Conservation (phyloP, 345 rosid species). For the Crucihimalaya himalaica region DNA sequence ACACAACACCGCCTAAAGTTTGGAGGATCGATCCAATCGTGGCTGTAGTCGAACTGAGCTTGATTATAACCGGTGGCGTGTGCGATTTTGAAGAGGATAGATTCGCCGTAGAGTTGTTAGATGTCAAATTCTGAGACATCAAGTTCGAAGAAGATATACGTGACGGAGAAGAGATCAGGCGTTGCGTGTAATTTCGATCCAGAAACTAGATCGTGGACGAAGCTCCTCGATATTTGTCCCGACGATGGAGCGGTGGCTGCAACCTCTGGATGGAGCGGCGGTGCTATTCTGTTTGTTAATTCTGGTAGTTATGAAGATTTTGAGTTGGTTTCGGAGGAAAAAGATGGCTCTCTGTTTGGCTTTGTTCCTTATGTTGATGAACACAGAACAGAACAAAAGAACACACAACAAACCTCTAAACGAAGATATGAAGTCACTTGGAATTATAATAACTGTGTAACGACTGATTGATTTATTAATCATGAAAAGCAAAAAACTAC, state of each 20-base stretch:
- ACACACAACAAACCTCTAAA: no score
- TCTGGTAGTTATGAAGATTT: slow-evolving; percentile 52
- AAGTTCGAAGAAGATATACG: slow-evolving; percentile 42
- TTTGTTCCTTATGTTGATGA: slow-evolving; percentile 83
- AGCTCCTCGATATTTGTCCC: slow-evolving; percentile 50
- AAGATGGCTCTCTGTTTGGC: slow-evolving; percentile 53
- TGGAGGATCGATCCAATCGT: slow-evolving; percentile 80
- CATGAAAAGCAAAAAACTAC: no score
- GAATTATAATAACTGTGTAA: no score
- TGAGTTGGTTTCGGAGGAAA: slow-evolving; percentile 71
- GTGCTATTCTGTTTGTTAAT: slow-evolving; percentile 41
- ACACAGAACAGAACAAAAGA: no score
- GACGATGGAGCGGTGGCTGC: slow-evolving; percentile 38
- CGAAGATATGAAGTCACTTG: no score
- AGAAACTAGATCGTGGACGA: slow-evolving; percentile 52
- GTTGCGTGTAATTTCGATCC: slow-evolving; percentile 52
- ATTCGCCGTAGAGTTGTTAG: slow-evolving; percentile 63
- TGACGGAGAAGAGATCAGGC: slow-evolving; percentile 59
- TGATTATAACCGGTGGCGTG: slow-evolving; percentile 65
- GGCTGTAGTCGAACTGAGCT: slow-evolving; percentile 47
- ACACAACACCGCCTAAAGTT: slow-evolving; percentile 52
- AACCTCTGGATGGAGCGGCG: slow-evolving; percentile 36
- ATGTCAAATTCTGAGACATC: slow-evolving; percentile 56
- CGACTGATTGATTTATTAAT: no score
- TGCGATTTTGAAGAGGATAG: slow-evolving; percentile 73